These are phyloP conservation scores for Yarrowia galli DNA, from an alignment of 1,139 yeast species.

Conservation along the genomic window DNA sequence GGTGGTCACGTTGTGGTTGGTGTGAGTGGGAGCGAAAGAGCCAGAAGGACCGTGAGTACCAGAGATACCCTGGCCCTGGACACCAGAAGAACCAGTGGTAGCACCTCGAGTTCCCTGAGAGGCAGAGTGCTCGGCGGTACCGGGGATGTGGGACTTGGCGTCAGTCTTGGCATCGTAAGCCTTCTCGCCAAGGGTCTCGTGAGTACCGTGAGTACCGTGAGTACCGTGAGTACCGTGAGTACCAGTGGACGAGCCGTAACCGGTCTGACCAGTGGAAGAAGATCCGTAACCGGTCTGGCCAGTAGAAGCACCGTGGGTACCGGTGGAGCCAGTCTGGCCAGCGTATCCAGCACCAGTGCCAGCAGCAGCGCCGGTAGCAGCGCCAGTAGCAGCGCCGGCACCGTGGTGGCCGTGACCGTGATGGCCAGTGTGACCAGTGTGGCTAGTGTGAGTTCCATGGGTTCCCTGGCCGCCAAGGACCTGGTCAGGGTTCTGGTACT, in stretches of 20 bases:
- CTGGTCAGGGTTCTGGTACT: constrained; percentile 31
- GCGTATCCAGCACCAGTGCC: constrained; percentile 33
- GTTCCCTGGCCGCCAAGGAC: constrained; percentile 10
- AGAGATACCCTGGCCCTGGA: constrained; percentile 20
- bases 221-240: constrained; percentile 3
- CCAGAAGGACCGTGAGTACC: constrained; percentile 33
- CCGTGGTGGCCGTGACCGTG: constrained; percentile 14
- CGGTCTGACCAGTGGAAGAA: not conserved
- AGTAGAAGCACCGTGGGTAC: not conserved
- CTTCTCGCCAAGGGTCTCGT: constrained; percentile 19
- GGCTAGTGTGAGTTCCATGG: not conserved
- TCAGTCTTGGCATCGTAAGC: constrained; percentile 37
- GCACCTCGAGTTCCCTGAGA: constrained; percentile 16
- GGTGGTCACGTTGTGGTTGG: constrained; percentile 29
- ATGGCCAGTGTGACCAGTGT: constrained; percentile 4
- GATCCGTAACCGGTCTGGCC: constrained; percentile 1
- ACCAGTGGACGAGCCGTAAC: not conserved
- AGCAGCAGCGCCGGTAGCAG: constrained; percentile 40
- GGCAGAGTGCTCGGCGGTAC: constrained; percentile 15
- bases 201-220: constrained; percentile 2
- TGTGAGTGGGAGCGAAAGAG: constrained; percentile 26
- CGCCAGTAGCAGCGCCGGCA: constrained; percentile 11
- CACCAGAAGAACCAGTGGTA: constrained; percentile 7
- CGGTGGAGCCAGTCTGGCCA: not conserved
- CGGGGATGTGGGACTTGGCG: constrained; percentile 21